Conservation (phyloP, 176 grass and related monocot genomes). For the Coix lacrymajobi region DNA sequence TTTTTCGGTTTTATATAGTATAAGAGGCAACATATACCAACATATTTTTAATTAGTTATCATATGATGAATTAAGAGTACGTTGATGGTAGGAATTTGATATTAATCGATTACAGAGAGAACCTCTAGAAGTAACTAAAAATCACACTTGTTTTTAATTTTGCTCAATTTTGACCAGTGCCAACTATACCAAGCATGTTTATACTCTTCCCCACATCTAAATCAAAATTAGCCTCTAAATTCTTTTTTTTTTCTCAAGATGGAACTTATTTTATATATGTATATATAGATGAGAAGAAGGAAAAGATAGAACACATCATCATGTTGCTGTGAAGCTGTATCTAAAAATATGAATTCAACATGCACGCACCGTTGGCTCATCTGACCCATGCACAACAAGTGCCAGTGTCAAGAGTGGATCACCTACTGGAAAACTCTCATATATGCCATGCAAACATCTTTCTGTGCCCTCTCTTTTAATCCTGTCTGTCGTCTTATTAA, state of each 20-base stretch:
- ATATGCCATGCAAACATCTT: slow-evolving; percentile 11
- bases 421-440: slow-evolving; percentile 12
- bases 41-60: background rate
- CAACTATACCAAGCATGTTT: background rate
- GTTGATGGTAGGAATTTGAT: background rate
- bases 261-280: background rate
- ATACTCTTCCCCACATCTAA: background rate
- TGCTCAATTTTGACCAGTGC: background rate
- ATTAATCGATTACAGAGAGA: background rate
- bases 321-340: background rate
- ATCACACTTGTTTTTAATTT: background rate
- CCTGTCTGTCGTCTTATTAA: background rate
- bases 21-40: background rate
- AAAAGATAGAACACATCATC: background rate
- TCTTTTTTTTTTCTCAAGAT: background rate
- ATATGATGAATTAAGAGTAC: background rate
- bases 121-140: background rate
- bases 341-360: background rate
- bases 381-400: background rate
- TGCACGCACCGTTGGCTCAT: slow-evolving; percentile 17
- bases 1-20: background rate
- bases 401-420: slow-evolving; percentile 49
- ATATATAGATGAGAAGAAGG: background rate
- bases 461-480: slow-evolving; percentile 19
- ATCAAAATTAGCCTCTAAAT: background rate